Conservation (phyloP, 192 early-diverging fungal genomes). For the Funneliformis geosporum region DNA sequence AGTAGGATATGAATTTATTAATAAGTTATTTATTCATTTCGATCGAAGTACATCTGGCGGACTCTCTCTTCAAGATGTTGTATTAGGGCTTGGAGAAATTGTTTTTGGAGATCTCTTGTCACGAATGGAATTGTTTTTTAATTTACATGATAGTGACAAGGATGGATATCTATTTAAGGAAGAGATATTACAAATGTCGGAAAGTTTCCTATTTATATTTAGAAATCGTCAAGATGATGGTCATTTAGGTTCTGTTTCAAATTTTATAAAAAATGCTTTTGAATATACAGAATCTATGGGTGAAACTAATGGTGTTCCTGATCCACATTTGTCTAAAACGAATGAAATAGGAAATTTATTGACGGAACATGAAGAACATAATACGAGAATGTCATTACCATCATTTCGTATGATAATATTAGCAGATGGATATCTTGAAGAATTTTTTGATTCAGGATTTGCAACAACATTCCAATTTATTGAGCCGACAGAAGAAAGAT, state of each 20-base stretch:
- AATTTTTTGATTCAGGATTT: constrained; percentile 78
- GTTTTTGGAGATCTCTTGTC: constrained; percentile 78
- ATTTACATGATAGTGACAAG: constrained; percentile 71
- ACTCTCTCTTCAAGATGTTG: constrained; percentile 78
- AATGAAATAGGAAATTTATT: not conserved
- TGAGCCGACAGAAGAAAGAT: constrained; percentile 54
- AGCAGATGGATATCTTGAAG: constrained; percentile 81
- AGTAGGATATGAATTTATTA: constrained; percentile 44
- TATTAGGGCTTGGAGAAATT: constrained; percentile 74
- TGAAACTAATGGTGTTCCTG: constrained; percentile 13
- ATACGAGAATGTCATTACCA: constrained; percentile 42
- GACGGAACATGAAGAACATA: constrained; percentile 17
- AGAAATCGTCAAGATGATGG: constrained; percentile 55
- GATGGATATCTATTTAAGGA: constrained; percentile 68
- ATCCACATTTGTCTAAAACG: constrained; percentile 34
- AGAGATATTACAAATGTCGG: constrained; percentile 82
- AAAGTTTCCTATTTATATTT: constrained; percentile 82
- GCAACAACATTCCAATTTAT: constrained; percentile 58
- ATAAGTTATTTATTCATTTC: constrained; percentile 54
- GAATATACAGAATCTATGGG: constrained; percentile 46
- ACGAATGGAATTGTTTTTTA: constrained; percentile 80
- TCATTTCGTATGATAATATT: constrained; percentile 74
- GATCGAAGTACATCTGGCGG: constrained; percentile 51
- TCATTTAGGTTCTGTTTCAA: constrained; percentile 60
- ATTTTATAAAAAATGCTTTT: constrained; percentile 66